Base-by-base conservation (phyloP, 2,329 filamentous ascomycete species). In the Colletotrichum eremochloae region DNA sequence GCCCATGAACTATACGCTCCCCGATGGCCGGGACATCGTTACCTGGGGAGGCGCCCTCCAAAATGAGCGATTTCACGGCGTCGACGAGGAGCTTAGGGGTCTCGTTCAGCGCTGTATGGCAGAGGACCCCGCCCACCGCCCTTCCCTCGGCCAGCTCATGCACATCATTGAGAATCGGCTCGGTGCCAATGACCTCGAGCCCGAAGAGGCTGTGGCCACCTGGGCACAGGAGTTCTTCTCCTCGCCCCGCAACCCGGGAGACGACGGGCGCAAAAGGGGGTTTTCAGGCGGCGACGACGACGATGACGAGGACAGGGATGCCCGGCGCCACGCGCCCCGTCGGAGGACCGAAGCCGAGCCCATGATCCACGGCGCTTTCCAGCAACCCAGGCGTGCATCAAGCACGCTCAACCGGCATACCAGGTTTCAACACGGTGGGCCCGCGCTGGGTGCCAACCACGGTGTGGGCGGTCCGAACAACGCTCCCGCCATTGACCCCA, bases 111-210 rank as follows among this genome's bases (percentile, higher is more conserved):
- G 63, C 14, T 81, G 80, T 65, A 67, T 79, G 68, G 76, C 73
- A 38, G 74, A 79, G 18, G 60, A 72, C 2, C 80, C 80, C 0
- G 15, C 52, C 31, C 74, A 78, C 7, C 78, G 80, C 0, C 80
- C 80, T 9, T 56, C 31, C 5, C 69, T 80, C 12, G 24, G 72
- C 40, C 42, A 68, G 1, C 73, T 81, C 20, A 67, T 79, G 11
- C 64, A 53, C 5, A 55, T 57, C 20, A 73, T 79, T 6, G 52
- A 69, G 14, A 31, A 24, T 8, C 77, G 78, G 42, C 78, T 78
- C 44, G 33, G 12, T 11, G 9, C 9, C 40, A 36, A 24, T 7
- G 60, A 36, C 20, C 66, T 72, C 3, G 72, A 78, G 20, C 24
- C 73, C 2, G 64, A 73, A 6, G 70, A 75, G 6, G 66, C 72